Evolutionary conservation across 2,329 filamentous ascomycete genomes (phyloP).

Genomic region (Microdochium bolleyi): DNA sequence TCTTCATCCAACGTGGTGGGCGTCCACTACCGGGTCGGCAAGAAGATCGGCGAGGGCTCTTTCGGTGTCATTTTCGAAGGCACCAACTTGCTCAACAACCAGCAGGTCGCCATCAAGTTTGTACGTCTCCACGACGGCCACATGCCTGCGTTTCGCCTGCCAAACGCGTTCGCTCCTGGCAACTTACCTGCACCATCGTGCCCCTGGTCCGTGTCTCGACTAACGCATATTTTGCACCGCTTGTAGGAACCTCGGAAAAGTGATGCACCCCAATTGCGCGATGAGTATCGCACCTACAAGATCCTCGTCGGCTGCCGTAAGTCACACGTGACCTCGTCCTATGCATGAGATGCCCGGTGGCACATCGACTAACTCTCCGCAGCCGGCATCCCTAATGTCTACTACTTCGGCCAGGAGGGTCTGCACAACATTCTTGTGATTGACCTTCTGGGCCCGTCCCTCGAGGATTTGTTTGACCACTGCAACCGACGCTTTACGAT

Average conservation of each 20-base stretch:
- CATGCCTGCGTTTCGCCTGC: constrained; percentile 1
- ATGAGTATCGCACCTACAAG: constrained; percentile 99
- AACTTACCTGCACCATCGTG: neutral
- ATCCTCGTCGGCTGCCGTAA: constrained; percentile 98
- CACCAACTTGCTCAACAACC: constrained; percentile 96
- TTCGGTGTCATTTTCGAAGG: constrained; percentile 99
- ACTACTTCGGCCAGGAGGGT: constrained; percentile 98
- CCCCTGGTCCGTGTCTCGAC: neutral
- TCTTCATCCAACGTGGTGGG: constrained; percentile 95
- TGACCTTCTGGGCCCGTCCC: constrained; percentile 85
- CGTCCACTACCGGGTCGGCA: constrained; percentile 96
- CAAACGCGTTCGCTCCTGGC: neutral
- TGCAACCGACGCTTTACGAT: constrained; percentile 92
- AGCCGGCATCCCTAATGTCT: constrained; percentile 99
- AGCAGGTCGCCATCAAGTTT: constrained; percentile 99
- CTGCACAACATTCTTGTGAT: constrained; percentile 99
- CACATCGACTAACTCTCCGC: constrained; percentile 14
- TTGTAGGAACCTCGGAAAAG: constrained; percentile 94
- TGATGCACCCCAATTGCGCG: constrained; percentile 92
- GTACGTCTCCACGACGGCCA: constrained; percentile 43
- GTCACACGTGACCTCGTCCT: constrained; percentile 31
- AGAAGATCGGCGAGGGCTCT: constrained; percentile 98
- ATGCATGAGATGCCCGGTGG: too few species aligned
- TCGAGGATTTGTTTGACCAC: constrained; percentile 96
- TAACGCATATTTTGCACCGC: neutral